Evolutionary conservation across 805 yeast genomes (phyloP), one percentile per base, ranked within the genome.

Genomic region (Candida dajiaensis): DNA sequence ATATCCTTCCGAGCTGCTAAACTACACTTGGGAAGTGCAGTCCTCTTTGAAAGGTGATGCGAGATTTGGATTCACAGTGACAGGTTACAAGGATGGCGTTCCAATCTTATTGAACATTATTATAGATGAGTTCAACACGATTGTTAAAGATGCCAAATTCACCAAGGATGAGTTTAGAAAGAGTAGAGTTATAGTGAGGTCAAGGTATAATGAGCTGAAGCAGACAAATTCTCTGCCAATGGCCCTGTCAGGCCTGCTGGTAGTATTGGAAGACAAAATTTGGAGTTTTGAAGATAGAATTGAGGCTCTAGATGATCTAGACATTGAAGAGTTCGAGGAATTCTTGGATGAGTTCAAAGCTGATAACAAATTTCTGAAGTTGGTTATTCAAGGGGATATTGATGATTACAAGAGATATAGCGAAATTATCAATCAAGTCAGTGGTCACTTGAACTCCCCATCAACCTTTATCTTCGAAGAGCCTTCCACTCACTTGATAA

Each of bases 21-120:
- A 81, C 1, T 81, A 72, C 54, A 58, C 74, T 0, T 84, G 84
- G 77, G 80, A 77, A 18, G 50, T 84, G 0, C 66, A 62, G 33
- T 76, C 88, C 0, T 77, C 83, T 4, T 49, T 68, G 13, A 76
- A 75, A 51, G 82, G 85, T 5, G 78, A 73, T 43, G 70, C 73
- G 1, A 74, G 82, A 7, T 57, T 85, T 7, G 62, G 73, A 0
- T 54, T 84, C n/a, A 74, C 73, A 4, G 58, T 80, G 1, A 64
- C 74, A 23, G 92, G 94, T 0, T 73, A 74, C n/a, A 54, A 60
- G 0, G 62, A 62, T 25, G 74, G 77, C 1, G 62, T 76, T 5
- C 43, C 49, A 3, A 48, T 50, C 3, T 60, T 80, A 3, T 45
- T 78, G 4, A 45, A 53, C 5, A 46, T 54, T 1, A 60, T 81